Percentiles rank a stretch among this genome's conserved stretches.
Conservation (phyloP, 108 stramenopile genomes). For the Nannochloropsis salina region DNA sequence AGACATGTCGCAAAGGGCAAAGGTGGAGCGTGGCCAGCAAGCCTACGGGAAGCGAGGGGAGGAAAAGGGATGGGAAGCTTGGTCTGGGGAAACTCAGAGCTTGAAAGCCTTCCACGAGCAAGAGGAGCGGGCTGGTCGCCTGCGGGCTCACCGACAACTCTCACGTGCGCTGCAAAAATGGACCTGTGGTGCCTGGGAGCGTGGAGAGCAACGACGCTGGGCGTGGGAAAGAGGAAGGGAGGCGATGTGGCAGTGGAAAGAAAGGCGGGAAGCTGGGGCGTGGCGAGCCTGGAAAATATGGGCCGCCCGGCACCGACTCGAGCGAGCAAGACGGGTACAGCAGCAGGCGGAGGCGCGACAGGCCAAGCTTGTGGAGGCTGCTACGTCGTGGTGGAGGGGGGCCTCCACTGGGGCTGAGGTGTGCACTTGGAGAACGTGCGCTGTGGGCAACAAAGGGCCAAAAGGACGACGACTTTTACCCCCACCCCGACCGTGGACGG, state of each 20-base stretch:
- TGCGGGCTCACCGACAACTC: neutral
- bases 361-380: neutral
- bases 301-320: neutral
- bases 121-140: neutral
- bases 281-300: neutral
- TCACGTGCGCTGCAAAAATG: neutral
- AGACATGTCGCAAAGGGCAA: neutral
- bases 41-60: neutral
- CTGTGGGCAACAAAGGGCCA: neutral
- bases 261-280: neutral
- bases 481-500: neutral
- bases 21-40: neutral
- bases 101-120: neutral
- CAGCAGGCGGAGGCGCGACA: neutral
- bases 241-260: neutral
- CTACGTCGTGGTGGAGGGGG: neutral
- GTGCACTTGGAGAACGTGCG: neutral
- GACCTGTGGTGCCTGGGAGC: neutral
- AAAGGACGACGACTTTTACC: neutral
- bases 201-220: neutral
- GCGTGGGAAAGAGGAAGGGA: constrained; percentile 15
- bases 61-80: neutral
- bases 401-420: too few relatives aligned
- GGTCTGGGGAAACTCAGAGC: neutral
- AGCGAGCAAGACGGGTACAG: neutral